phyloP scores from a whole-genome alignment of 1,284 basidiomycete species.

The Boletus hoseneyae region DNA sequence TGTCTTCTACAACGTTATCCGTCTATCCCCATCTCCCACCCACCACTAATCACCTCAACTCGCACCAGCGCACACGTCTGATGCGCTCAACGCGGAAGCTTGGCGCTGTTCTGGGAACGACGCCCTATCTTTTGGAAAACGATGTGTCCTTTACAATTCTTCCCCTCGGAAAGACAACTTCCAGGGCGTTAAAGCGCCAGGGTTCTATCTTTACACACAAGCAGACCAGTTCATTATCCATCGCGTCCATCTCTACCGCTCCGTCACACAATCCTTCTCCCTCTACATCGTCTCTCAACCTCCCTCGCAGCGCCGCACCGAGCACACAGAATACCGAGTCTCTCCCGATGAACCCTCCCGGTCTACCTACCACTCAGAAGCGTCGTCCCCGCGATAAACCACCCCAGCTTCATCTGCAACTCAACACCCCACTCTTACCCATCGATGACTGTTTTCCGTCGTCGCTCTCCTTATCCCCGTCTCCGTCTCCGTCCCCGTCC shows the following conservation, averaged over 20 bases:
- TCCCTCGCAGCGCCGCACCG: slow-evolving; percentile 5
- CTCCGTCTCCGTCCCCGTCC: slow-evolving; percentile 16
- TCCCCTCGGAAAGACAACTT: slow-evolving; percentile 23
- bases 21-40: slow-evolving; percentile 30
- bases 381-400: slow-evolving; percentile 12
- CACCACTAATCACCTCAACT: slow-evolving; percentile 48
- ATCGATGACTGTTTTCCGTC: slow-evolving; percentile 8
- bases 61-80: slow-evolving; percentile 49
- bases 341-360: slow-evolving; percentile 15
- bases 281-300: slow-evolving; percentile 18
- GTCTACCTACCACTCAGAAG: slow-evolving; percentile 20
- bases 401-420: slow-evolving; percentile 23
- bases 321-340: slow-evolving; percentile 8
- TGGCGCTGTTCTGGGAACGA: slow-evolving; percentile 52
- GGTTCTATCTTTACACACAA: slow-evolving; percentile 35
- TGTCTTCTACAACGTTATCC: slow-evolving; percentile 22
- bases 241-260: slow-evolving; percentile 18
- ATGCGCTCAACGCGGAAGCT: slow-evolving; percentile 60
- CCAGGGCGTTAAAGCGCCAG: slow-evolving; percentile 30
- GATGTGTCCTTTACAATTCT: slow-evolving; percentile 23
- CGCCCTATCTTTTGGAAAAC: slow-evolving; percentile 48
- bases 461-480: not conserved
- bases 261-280: slow-evolving; percentile 13
- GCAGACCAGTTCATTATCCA: slow-evolving; percentile 15
- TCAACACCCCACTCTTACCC: slow-evolving; percentile 19